A percentile compares a stretch with the other conserved stretches of the same genome.
These are phyloP conservation scores for Benincasa hispida DNA, from an alignment of 306 rosid genomes.

Conservation along the genomic window DNA sequence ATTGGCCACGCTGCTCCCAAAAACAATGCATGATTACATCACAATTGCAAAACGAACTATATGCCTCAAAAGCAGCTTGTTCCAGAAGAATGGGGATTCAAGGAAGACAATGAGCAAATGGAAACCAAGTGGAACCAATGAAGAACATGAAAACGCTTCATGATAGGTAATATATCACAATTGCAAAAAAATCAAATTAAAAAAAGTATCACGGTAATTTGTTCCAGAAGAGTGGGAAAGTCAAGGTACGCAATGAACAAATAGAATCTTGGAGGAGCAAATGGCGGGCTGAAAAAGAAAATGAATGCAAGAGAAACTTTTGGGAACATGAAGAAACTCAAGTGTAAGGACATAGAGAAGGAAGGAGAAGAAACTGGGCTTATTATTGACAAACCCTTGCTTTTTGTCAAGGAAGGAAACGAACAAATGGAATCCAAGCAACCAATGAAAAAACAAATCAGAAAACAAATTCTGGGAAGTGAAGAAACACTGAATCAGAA, in stretches of 20 bases:
- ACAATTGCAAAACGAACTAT: neutral
- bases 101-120: neutral
- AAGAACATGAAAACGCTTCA: neutral
- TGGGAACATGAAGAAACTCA: neutral
- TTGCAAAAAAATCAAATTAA: neutral
- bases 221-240: neutral
- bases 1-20: neutral
- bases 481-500: constrained; percentile 10
- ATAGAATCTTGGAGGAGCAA: neutral
- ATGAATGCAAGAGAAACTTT: neutral
- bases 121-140: neutral
- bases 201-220: neutral
- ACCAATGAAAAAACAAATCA: neutral
- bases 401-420: neutral
- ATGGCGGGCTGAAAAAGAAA: neutral
- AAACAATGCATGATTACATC: neutral
- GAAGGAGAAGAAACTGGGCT: neutral
- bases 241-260: neutral
- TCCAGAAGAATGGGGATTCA: neutral
- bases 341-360: neutral
- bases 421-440: neutral
- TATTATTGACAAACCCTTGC: neutral
- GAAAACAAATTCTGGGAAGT: neutral
- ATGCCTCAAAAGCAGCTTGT: neutral
- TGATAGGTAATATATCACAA: neutral